Percentiles rank a stretch among this genome's conserved stretches.
phyloP scores from a whole-genome alignment of 2,329 filamentous ascomycete species.

The Nigrospora oryzae region DNA sequence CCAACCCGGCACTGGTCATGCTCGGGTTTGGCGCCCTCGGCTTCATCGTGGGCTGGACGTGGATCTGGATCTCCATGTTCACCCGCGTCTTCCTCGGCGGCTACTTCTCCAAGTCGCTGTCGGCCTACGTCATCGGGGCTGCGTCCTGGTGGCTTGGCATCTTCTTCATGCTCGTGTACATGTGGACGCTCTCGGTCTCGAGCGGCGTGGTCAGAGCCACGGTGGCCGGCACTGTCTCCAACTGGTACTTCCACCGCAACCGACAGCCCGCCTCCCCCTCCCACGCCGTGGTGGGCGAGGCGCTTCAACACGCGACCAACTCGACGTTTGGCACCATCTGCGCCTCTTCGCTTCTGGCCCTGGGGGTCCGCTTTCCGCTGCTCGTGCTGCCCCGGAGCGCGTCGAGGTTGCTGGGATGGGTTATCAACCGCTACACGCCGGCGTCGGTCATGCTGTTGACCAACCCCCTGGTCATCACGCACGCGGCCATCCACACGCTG shows the following conservation, averaged over 20 bases:
- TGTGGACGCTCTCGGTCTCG: constrained; percentile 87
- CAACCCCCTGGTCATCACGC: constrained; percentile 86
- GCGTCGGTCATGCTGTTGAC: constrained; percentile 79
- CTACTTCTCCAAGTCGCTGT: constrained; percentile 57
- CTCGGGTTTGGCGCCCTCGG: constrained; percentile 75
- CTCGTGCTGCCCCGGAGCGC: constrained; percentile 71
- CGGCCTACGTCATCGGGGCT: constrained; percentile 69
- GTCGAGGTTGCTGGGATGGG: constrained; percentile 57
- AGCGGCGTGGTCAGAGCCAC: constrained; percentile 84
- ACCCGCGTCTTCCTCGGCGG: constrained; percentile 92
- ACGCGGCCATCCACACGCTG: constrained; percentile 87
- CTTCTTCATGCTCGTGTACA: constrained; percentile 87
- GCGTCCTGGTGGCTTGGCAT: constrained; percentile 94
- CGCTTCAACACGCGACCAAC: constrained; percentile 70
- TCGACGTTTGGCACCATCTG: constrained; percentile 91
- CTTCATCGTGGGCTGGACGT: constrained; percentile 80
- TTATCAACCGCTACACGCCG: constrained; percentile 73
- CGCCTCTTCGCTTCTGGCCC: constrained; percentile 71
- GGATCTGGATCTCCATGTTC: constrained; percentile 96
- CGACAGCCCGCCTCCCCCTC: constrained; percentile 70
- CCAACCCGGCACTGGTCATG: constrained; percentile 73
- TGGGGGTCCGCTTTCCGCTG: constrained; percentile 77
- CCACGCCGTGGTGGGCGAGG: constrained; percentile 72
- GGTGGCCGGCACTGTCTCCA: constrained; percentile 88
- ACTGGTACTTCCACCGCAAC: constrained; percentile 98